These are phyloP conservation scores for Sparassis latifolia DNA, from an alignment of 1,284 basidiomycete genomes.

Conservation along the genomic window DNA sequence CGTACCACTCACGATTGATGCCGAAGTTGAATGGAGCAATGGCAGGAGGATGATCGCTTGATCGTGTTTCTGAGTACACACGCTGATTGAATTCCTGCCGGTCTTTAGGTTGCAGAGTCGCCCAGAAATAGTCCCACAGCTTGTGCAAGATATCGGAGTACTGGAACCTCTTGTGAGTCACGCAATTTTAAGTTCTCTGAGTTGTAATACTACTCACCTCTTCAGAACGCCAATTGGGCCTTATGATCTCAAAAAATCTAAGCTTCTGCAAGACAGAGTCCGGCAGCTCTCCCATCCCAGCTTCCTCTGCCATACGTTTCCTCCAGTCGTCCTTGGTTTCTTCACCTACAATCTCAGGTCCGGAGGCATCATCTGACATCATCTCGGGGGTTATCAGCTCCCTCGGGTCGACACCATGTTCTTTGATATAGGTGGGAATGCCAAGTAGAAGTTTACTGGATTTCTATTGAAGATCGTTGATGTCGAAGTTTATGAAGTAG, in stretches of 20 bases:
- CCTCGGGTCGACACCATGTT: conserved; percentile 5
- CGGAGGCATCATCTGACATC: conserved; percentile 7
- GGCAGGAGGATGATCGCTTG: neutral
- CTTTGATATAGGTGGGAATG: neutral
- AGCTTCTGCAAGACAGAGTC: conserved; percentile 2
- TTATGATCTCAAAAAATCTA: conserved; percentile 5
- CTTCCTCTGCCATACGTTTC: conserved; percentile 2
- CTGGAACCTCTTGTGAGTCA: neutral
- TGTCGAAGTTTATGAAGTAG: neutral
- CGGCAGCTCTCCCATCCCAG: neutral
- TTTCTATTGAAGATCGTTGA: neutral
- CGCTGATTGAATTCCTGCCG: neutral
- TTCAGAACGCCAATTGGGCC: conserved; percentile 8
- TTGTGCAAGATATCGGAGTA: neutral
- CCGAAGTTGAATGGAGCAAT: conserved; percentile 5
- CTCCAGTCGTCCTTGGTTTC: conserved; percentile 1
- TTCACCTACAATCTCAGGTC: conserved; percentile 2
- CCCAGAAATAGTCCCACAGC: neutral
- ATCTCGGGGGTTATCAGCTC: neutral
- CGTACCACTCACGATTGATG: conserved; percentile 5
- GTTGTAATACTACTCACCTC: conserved; percentile 2
- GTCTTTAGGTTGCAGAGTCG: neutral
- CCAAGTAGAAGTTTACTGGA: neutral
- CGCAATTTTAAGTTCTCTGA: neutral
- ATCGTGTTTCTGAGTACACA: neutral